phyloP scores from a whole-genome alignment of 2,329 filamentous ascomycete species.

The Curvularia eragrostidis region DNA sequence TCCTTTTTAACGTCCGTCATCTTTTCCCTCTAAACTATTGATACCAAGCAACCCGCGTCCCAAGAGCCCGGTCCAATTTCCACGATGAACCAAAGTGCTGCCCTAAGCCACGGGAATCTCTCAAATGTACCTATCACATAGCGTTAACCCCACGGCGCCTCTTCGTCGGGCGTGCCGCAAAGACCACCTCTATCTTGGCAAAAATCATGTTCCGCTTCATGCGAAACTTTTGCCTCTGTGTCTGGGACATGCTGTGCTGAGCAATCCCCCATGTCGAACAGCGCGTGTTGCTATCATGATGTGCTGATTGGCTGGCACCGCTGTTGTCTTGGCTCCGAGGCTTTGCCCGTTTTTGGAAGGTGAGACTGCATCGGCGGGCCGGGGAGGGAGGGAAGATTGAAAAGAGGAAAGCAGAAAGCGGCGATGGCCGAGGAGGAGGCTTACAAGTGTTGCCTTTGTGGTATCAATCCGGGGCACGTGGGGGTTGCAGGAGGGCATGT shows the following conservation, averaged over 20 bases:
- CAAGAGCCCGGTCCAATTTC: slow-evolving; percentile 10
- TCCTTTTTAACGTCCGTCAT: background rate
- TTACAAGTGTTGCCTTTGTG: background rate
- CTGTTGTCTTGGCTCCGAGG: slow-evolving; percentile 8
- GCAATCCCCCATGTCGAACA: background rate
- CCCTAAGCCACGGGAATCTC: background rate
- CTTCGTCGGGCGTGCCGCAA: background rate
- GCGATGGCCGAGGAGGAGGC: slow-evolving; percentile 8
- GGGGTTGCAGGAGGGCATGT: slow-evolving; percentile 1
- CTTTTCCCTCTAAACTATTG: background rate
- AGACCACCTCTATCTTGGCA: background rate
- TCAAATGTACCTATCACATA: background rate
- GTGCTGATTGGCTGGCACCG: slow-evolving; percentile 8
- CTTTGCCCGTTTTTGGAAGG: slow-evolving; percentile 19
- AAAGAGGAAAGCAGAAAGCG: background rate
- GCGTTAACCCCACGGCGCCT: background rate
- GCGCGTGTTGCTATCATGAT: slow-evolving; percentile 5
- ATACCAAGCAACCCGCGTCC: slow-evolving; percentile 2
- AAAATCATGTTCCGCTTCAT: background rate
- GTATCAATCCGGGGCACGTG: slow-evolving; percentile 6
- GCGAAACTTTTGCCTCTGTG: background rate
- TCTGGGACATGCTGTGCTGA: background rate
- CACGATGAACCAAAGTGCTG: background rate
- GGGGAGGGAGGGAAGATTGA: slow-evolving; percentile 9
- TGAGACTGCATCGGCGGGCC: slow-evolving; percentile 10